Conservation (phyloP, 768 basidiomycete species). For the Termitomyces sp. region DNA sequence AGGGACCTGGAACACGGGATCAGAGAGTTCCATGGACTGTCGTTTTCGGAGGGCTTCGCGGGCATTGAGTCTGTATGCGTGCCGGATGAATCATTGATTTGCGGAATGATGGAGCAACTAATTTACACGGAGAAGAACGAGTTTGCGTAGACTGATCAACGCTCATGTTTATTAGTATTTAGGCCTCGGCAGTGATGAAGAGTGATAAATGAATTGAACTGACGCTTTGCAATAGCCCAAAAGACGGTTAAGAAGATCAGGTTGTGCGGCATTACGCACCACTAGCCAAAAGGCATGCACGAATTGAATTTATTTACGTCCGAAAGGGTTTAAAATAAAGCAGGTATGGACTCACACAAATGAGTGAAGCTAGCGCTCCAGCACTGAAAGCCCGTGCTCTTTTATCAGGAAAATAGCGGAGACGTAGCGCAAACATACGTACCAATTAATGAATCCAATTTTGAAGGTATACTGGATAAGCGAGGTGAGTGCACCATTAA, state of each 20-base stretch:
- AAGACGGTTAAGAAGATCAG: neutral
- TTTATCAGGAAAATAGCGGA: neutral
- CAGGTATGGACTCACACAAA: neutral
- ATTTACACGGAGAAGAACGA: neutral
- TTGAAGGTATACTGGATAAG: neutral
- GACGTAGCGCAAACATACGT: neutral
- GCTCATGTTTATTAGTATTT: neutral
- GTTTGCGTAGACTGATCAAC: neutral
- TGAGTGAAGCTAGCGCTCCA: neutral
- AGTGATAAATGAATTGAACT: neutral
- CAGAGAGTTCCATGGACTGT: neutral
- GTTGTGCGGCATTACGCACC: neutral
- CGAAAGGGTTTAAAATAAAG: neutral
- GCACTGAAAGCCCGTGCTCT: neutral
- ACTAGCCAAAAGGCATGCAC: neutral
- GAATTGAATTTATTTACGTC: neutral
- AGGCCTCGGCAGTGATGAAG: neutral
- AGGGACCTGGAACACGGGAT: neutral
- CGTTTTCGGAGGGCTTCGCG: neutral
- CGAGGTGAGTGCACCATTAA: neutral
- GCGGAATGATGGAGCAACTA: neutral
- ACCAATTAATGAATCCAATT: neutral
- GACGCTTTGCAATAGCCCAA: neutral
- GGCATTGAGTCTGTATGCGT: neutral
- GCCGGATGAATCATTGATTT: neutral